Conservation (phyloP, 495 filamentous ascomycete species). For the Xylaria castorea region DNA sequence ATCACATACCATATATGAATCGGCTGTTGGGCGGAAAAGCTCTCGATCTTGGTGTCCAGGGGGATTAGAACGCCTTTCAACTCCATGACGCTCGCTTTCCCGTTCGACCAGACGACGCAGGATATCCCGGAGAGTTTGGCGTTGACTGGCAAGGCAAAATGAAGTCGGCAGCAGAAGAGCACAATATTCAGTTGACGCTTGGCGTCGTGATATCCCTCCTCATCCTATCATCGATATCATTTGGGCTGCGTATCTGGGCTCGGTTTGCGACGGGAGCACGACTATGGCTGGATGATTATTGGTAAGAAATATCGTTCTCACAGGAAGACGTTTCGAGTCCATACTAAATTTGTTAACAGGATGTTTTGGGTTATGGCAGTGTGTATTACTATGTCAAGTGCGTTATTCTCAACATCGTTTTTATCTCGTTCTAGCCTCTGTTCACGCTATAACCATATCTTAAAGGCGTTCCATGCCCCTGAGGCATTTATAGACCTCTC, state of each 20-base stretch:
- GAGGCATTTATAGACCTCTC: neutral
- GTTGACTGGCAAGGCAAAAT: constrained; percentile 21
- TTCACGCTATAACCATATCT: neutral
- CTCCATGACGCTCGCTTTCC: neutral
- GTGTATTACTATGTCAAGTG: constrained; percentile 25
- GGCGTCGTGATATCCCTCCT: constrained; percentile 33
- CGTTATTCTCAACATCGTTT: neutral
- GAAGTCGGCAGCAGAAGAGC: constrained; percentile 27
- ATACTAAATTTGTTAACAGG: constrained; percentile 18
- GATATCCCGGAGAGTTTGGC: neutral
- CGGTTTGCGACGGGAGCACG: constrained; percentile 33
- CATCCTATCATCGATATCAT: constrained; percentile 29
- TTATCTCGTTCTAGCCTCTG: neutral
- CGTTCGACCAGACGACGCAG: neutral
- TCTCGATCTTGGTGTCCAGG: neutral
- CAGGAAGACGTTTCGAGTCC: neutral
- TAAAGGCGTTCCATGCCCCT: neutral
- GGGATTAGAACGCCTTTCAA: neutral
- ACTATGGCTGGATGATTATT: constrained; percentile 53
- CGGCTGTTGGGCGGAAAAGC: neutral
- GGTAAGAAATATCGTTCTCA: constrained; percentile 15
- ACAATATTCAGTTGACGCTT: constrained; percentile 30
- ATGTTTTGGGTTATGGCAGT: constrained; percentile 48
- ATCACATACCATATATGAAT: constrained; percentile 13
- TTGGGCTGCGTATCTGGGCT: constrained; percentile 33